Conservation (phyloP, 2,329 filamentous ascomycete genomes). For the Ambrosiella cleistominuta region DNA sequence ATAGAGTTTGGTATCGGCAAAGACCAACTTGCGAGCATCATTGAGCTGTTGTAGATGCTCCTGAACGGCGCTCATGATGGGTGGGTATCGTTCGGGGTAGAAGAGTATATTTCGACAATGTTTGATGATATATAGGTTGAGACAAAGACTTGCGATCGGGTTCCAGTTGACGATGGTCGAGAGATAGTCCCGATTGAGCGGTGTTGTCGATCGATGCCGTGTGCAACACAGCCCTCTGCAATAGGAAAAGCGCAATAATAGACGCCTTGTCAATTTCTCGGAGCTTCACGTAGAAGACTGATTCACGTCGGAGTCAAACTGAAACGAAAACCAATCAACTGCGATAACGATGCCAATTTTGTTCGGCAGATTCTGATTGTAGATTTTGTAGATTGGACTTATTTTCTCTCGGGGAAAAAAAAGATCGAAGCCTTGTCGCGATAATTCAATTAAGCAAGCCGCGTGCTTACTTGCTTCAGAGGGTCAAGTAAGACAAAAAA, state of each 20-base stretch:
- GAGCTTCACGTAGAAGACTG: background rate
- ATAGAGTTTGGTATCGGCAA: conserved; percentile 76
- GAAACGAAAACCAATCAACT: no score
- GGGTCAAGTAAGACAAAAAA: background rate
- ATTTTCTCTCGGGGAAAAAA: background rate
- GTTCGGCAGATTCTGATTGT: background rate
- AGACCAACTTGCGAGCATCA: conserved; percentile 73
- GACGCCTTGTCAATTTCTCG: background rate
- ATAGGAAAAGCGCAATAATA: background rate
- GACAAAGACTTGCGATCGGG: background rate
- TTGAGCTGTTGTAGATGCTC: conserved; percentile 79
- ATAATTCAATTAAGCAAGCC: conserved; percentile 3
- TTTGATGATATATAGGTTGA: background rate
- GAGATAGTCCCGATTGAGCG: background rate
- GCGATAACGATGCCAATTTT: background rate
- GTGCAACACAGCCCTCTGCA: background rate
- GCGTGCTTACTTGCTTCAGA: conserved; percentile 1
- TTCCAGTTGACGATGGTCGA: background rate
- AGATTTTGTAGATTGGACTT: background rate
- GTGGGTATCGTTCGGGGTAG: background rate
- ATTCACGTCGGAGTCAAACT: no score
- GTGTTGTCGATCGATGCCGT: background rate
- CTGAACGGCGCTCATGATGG: conserved; percentile 33
- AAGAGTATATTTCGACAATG: background rate
- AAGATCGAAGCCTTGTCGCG: conserved; percentile 6